These are phyloP conservation scores for Argentina anserina DNA, from an alignment of 306 rosid species.

Conservation along the genomic window DNA sequence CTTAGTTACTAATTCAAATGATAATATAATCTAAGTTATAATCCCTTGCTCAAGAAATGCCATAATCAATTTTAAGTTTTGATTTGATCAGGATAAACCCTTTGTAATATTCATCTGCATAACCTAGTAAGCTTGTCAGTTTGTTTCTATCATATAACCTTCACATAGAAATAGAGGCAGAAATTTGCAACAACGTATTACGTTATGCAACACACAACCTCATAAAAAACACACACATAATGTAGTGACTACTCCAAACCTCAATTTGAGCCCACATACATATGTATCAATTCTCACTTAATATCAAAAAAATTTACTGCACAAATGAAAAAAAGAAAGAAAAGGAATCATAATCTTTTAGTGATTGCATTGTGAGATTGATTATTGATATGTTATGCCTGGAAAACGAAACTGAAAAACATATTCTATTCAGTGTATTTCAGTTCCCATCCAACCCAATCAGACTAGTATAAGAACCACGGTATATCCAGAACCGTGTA, in stretches of 20 bases:
- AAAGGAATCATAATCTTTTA: background rate
- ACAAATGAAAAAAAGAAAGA: no score
- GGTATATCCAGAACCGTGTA: slow-evolving; percentile 4
- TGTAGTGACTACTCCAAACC: background rate
- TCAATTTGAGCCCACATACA: background rate
- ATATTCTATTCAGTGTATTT: background rate
- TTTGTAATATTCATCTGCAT: background rate
- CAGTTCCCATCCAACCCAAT: background rate
- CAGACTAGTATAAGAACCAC: background rate
- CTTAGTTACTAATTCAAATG: background rate
- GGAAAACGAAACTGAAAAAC: background rate
- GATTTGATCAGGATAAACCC: background rate
- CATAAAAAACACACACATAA: background rate
- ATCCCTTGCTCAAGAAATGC: background rate
- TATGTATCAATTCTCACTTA: no score
- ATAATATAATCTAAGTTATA: background rate
- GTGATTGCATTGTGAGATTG: background rate
- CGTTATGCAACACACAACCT: no score
- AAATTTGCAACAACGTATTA: background rate
- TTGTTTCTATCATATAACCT: background rate
- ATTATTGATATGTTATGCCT: background rate
- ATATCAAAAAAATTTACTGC: no score
- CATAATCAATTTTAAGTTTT: background rate
- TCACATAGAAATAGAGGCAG: background rate
- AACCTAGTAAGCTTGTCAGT: background rate